phyloP scores from a whole-genome alignment of 805 yeast genomes.

The Yarrowia sp. region DNA sequence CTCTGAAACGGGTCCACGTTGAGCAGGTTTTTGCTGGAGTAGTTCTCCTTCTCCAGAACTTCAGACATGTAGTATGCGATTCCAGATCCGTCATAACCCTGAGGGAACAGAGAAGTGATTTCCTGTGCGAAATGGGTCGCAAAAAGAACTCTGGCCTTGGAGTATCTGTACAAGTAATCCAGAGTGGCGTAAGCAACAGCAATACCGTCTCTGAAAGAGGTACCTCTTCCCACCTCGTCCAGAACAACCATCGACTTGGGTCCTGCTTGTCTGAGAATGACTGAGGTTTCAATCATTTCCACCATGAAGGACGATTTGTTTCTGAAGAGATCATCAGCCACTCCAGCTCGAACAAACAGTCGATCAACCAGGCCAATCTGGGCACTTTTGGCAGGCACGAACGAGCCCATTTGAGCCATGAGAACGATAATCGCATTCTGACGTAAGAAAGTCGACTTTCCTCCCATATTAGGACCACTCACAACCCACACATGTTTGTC shows the following conservation, averaged over 20 bases:
- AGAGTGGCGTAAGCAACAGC: conserved; percentile 84
- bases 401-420: conserved; percentile 79
- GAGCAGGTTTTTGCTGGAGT: conserved; percentile 17
- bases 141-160: conserved; percentile 76
- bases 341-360: conserved; percentile 80
- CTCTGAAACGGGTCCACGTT: conserved; percentile 36
- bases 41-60: conserved; percentile 39
- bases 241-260: conserved; percentile 72
- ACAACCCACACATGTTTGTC: conserved; percentile 59
- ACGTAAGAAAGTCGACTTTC: conserved; percentile 77
- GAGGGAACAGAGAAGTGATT: conserved; percentile 53
- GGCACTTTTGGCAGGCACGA: conserved; percentile 70
- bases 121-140: conserved; percentile 85
- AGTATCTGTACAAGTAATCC: conserved; percentile 59
- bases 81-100: conserved; percentile 45
- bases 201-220: conserved; percentile 82
- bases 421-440: conserved; percentile 72
- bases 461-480: conserved; percentile 95
- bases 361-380: conserved; percentile 75
- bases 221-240: conserved; percentile 91
- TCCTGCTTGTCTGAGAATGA: conserved; percentile 71
- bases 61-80: conserved; percentile 47
- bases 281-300: conserved; percentile 85
- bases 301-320: conserved; percentile 93
- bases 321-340: conserved; percentile 74